phyloP scores from a whole-genome alignment of 225 moss, liverwort and hornwort genomes.

The Ulota crispa region DNA sequence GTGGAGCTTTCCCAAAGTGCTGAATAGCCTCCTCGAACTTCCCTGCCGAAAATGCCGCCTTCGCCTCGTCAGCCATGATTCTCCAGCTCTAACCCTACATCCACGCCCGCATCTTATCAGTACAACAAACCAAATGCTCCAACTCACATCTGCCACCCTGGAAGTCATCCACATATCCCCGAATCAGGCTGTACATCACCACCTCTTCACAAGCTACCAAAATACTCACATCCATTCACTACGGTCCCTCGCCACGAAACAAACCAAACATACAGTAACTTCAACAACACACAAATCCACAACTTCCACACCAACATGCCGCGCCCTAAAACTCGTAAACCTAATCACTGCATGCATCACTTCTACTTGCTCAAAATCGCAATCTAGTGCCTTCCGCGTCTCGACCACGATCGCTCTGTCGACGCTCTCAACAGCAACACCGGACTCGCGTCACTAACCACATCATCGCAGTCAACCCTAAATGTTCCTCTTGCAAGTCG shows the following conservation, averaged over 20 bases:
- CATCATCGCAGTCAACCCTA: background rate
- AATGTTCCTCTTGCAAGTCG: background rate
- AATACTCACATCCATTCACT: background rate
- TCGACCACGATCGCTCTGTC: background rate
- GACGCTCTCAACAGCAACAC: background rate
- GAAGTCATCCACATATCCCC: background rate
- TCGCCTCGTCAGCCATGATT: conserved; percentile 94
- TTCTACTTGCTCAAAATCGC: background rate
- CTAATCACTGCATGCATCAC: background rate
- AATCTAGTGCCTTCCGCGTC: background rate
- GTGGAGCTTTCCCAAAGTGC: conserved; percentile 64
- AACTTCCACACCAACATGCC: background rate
- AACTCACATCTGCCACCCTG: background rate
- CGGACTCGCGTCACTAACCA: background rate
- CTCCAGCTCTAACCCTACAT: conserved; percentile 19
- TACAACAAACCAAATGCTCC: background rate
- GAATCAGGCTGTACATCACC: background rate
- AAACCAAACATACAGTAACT: background rate
- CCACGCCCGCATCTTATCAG: background rate
- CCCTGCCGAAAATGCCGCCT: conserved; percentile 88
- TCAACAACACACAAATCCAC: background rate
- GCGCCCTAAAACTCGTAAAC: conserved; percentile 8
- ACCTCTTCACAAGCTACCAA: too few species aligned
- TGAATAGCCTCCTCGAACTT: conserved; percentile 70
- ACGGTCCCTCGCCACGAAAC: background rate